A percentile compares a stretch with the other conserved stretches of the same genome.
phyloP scores from a whole-genome alignment of 1,139 yeast species.

The Yamadazyma taylorii region DNA sequence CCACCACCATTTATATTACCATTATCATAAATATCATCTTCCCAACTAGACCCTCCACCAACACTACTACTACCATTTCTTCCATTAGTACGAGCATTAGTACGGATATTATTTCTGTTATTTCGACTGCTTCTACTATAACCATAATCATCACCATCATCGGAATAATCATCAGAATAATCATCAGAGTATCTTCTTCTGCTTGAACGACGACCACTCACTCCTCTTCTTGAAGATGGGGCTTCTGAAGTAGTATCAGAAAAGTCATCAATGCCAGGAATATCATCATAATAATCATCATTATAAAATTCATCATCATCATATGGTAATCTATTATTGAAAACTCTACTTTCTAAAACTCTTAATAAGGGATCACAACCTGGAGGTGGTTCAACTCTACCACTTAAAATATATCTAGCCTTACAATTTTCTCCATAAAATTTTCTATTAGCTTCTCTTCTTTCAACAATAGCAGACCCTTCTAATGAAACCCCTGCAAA shows the following conservation, averaged over 20 bases:
- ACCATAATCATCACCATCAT: constrained; percentile 29
- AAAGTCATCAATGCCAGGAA: constrained; percentile 57
- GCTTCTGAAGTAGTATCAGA: constrained; percentile 45
- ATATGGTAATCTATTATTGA: constrained; percentile 55
- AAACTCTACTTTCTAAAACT: constrained; percentile 82
- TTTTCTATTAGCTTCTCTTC: constrained; percentile 95
- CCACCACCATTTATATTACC: constrained; percentile 19
- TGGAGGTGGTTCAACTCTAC: constrained; percentile 89
- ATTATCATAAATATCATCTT: constrained; percentile 78
- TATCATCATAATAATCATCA: constrained; percentile 67
- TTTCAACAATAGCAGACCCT: constrained; percentile 91
- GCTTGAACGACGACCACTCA: constrained; percentile 24
- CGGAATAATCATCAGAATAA: constrained; percentile 41
- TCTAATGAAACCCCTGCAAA: constrained; percentile 97
- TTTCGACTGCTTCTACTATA: constrained; percentile 12
- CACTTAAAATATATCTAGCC: constrained; percentile 78
- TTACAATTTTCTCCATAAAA: constrained; percentile 88
- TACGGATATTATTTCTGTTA: constrained; percentile 10
- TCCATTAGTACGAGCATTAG: constrained; percentile 8
- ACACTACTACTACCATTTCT: no score
- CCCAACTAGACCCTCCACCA: constrained; percentile 59
- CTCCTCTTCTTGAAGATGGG: constrained; percentile 29
- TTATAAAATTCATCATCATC: constrained; percentile 56
- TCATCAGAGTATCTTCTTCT: constrained; percentile 43
- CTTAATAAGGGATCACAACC: constrained; percentile 89